Conservation (phyloP, 352 stramenopile genomes). For the Globisporangium splendens region DNA sequence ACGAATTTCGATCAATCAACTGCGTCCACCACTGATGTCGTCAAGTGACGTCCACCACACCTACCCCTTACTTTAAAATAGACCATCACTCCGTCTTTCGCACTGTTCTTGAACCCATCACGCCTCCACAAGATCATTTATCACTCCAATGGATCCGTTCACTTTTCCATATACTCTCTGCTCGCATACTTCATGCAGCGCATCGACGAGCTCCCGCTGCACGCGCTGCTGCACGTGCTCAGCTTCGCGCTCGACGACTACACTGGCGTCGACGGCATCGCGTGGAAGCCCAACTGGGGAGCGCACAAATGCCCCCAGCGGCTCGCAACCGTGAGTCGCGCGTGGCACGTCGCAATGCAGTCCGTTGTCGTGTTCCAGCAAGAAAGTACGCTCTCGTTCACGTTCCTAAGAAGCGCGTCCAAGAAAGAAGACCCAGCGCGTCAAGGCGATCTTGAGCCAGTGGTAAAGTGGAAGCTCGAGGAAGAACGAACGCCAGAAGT, state of each 20-base stretch:
- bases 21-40: background rate
- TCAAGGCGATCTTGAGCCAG: background rate
- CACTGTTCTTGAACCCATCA: background rate
- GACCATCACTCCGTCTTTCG: background rate
- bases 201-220: constrained; percentile 12
- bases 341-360: constrained; percentile 8
- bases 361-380: constrained; percentile 1
- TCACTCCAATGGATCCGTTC: too few relatives aligned
- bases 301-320: constrained; percentile 5
- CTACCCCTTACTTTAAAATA: background rate
- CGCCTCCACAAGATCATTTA: background rate
- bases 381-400: constrained; percentile 2
- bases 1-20: background rate
- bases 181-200: background rate
- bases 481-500: background rate
- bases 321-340: constrained; percentile 8
- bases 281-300: constrained; percentile 1
- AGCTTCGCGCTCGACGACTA: constrained; percentile 3
- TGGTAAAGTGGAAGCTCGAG: background rate
- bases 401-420: background rate
- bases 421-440: background rate
- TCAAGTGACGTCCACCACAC: background rate
- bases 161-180: too few relatives aligned
- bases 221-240: constrained; percentile 10
- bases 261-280: background rate